Evolutionary conservation across 768 basidiomycete species (phyloP), one percentile per base, ranked within the genome.

Genomic region (Crassisporium funariophilum): DNA sequence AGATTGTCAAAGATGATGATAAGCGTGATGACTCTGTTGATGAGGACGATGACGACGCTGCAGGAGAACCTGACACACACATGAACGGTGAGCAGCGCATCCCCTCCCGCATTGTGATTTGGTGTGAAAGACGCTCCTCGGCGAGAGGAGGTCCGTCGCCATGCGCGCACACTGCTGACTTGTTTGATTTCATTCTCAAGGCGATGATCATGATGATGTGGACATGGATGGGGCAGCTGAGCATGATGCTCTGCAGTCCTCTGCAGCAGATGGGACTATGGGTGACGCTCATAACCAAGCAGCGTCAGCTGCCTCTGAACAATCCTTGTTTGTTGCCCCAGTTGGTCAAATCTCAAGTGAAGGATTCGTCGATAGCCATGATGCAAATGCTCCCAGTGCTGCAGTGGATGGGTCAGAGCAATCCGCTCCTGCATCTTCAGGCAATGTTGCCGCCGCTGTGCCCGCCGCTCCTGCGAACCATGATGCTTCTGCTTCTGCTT

Each of bases 91-190:
- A 83, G 82, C 74, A 66, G 62, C 61, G 56, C 69, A 60, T 64
- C 59, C 54, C 29, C 60, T 62, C 52, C 49, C 48, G 61, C 56
- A 61, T 54, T 60, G 60, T 58, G 52, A 59, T 59, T 67, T 63
- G 59, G 73, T 76, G 75, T 81, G 76, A 71, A 76, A 65, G 67
- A 67, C 64, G 63, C 68, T 71, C 68, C 55, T 58, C 57, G 53
- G 57, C 50, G 56, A 50, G 64, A 67, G 72, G 69, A 68, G 71
- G 68, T 59, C 66, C 55, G 41, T 57, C 50, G 71, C 75, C 72
- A 71, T 59, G 64, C 68, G 73, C 78, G 75, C 80, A 72, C 76
- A 72, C 73, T 64, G 68, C 87, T 88, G 67, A 89, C 79, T 63
- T 55, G 67, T 64, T 64, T 61, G 59, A 66, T 61, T 61, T 75